Conservation (phyloP, 176 grass and related monocot species). For the Zea luxurians region DNA sequence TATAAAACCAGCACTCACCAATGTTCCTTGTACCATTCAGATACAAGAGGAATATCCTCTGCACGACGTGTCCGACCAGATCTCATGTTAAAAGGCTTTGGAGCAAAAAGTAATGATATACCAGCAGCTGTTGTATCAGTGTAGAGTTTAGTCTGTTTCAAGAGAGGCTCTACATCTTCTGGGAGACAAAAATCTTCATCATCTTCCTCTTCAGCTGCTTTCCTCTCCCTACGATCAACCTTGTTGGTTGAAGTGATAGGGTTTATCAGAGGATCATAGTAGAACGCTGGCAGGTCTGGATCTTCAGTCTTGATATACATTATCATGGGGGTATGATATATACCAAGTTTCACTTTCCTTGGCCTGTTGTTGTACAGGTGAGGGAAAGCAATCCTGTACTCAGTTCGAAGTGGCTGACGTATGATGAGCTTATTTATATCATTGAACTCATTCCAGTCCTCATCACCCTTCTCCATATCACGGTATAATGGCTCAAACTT, state of each 20-base stretch:
- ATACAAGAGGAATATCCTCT: conserved; percentile 98
- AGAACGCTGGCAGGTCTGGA: conserved; percentile 98
- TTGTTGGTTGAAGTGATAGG: conserved; percentile 89
- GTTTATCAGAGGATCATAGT: conserved; percentile 97
- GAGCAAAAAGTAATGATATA: conserved; percentile 87
- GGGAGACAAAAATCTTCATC: conserved; percentile 85
- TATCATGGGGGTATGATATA: conserved; percentile 98
- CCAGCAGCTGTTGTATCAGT: conserved; percentile 93
- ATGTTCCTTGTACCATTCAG: conserved; percentile 95
- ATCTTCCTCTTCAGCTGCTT: conserved; percentile 63
- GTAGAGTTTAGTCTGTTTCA: conserved; percentile 64
- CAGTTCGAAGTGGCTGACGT: conserved; percentile 90
- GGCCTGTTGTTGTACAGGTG: conserved; percentile 98
- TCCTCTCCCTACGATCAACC: conserved; percentile 68
- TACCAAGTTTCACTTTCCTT: conserved; percentile 89
- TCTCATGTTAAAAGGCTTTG: conserved; percentile 91
- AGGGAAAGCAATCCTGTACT: conserved; percentile 97
- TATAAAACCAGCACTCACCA: conserved; percentile 54
- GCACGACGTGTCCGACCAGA: conserved; percentile 87
- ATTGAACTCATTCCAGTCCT: conserved; percentile 99
- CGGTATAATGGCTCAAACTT: conserved; percentile 98
- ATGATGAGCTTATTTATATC: conserved; percentile 99
- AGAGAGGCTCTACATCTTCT: conserved; percentile 80
- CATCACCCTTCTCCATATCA: conserved; percentile 99
- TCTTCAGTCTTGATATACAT: conserved; percentile 99